Base-by-base conservation (phyloP, 2,329 filamentous ascomycete genomes). In the Sclerotinia borealis region DNA sequence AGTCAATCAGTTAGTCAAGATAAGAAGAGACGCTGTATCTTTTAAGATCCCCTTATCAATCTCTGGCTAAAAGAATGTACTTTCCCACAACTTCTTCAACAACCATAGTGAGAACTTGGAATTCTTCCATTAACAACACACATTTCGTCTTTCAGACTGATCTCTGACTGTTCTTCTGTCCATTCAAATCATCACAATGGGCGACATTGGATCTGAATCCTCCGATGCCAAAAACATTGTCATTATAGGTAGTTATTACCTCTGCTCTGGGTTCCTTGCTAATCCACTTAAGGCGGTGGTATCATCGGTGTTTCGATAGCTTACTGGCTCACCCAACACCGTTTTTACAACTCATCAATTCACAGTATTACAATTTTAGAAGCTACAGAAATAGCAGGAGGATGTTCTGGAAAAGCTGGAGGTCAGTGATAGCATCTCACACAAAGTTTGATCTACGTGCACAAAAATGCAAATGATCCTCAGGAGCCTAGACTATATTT, bases 251-350 rank as follows among this genome's bases (percentile, higher is more conserved):
- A 54, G 27, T n/a, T 25, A 31, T 19, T 4, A 7, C 36, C 22
- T 19, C 19, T 50, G n/a, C 13, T 43, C 36, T 36, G 11, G 11
- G 10, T 31, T 10, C 13, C 25, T 51, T 27, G 25, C 25, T 61
- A 17, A 60, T 19, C 10, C 25, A 22, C 31, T 39, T 39, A 59
- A 68, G 68, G 93, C 68, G 93, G 92, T 70, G 93, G 93, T 69
- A 92, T 97, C 68, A 96, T 97, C 72, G 93, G 93, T 73, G 89
- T 87, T 75, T 93, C 91, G 50, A 92, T 90, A 9, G 92, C 93
- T 68, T 97, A 97, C 77, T 97, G 87, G 73, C 80, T 97, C 51
- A 93, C 92, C 1, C 86, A 90, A 66, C 92, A 97, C 74, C 86
- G 89, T 34, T 86, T 83, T 31, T 97, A 90, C 77, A 83, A 93